phyloP scores from a whole-genome alignment of 2,329 filamentous ascomycete species.

The Fusarium equiseti region DNA sequence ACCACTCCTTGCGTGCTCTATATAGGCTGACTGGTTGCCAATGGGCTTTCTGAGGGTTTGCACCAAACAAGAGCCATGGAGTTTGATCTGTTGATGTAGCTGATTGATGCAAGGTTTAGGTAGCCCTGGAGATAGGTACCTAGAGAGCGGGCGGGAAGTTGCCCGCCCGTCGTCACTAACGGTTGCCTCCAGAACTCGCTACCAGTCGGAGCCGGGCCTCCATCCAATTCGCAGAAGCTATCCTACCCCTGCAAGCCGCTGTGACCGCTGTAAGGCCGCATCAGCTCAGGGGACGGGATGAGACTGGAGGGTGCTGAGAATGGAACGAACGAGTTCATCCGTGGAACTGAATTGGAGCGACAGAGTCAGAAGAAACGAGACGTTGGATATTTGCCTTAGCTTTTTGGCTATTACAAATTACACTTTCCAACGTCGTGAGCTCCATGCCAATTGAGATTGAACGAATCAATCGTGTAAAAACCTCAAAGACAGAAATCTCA shows the following conservation, averaged over 20 bases:
- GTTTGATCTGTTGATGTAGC: not conserved
- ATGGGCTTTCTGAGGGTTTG: not conserved
- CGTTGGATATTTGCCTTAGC: not conserved
- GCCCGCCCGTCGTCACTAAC: constrained; percentile 12
- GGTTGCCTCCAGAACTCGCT: constrained; percentile 20
- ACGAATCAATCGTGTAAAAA: not conserved
- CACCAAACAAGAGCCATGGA: not conserved
- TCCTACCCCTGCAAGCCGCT: constrained; percentile 25
- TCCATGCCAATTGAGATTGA: not conserved
- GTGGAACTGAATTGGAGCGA: not conserved
- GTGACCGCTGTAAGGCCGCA: constrained; percentile 21
- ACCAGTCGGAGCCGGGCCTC: not conserved
- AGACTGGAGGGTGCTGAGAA: not conserved
- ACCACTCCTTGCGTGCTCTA: not conserved
- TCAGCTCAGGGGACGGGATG: constrained; percentile 29
- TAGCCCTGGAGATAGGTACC: not conserved
- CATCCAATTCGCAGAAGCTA: constrained; percentile 11
- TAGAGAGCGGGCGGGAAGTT: constrained; percentile 6
- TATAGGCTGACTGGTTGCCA: not conserved
- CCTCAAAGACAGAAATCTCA: not conserved
- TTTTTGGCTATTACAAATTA: constrained; percentile 1
- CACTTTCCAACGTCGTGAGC: not conserved
- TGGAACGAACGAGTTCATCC: not conserved
- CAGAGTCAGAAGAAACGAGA: not conserved
- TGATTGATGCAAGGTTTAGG: not conserved